Conservation (phyloP, 163 green algal species). For the Volvox carteri region DNA sequence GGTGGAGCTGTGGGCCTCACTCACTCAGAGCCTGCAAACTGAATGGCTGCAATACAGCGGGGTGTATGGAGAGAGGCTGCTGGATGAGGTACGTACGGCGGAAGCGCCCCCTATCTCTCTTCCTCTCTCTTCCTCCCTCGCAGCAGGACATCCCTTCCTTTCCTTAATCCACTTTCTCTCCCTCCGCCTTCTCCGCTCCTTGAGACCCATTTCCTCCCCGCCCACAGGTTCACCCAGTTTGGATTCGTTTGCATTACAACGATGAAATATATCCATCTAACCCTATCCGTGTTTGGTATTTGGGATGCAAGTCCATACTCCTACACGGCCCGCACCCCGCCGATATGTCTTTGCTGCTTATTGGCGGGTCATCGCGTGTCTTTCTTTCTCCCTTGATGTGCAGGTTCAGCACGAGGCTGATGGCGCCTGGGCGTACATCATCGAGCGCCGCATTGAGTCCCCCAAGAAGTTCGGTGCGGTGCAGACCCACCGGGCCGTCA, state of each 20-base stretch:
- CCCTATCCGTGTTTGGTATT: too few relatives aligned
- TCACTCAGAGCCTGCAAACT: conserved; percentile 59
- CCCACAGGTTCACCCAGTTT: too few relatives aligned
- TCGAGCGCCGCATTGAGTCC: conserved; percentile 85
- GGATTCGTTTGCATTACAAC: too few relatives aligned
- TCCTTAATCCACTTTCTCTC: not conserved
- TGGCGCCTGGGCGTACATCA: conserved; percentile 81
- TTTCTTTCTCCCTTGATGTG: too few relatives aligned
- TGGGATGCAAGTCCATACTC: too few relatives aligned
- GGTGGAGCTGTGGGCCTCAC: conserved; percentile 62
- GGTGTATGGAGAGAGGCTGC: conserved; percentile 51
- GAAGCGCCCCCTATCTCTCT: not conserved
- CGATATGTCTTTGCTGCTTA: too few relatives aligned
- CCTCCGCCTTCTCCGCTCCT: not conserved
- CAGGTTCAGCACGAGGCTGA: conserved; percentile 40
- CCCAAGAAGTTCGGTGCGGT: conserved; percentile 84
- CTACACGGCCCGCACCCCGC: too few relatives aligned
- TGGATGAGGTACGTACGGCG: conserved; percentile 57
- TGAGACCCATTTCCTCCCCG: not conserved
- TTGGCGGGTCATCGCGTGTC: too few relatives aligned
- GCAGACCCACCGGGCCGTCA: conserved; percentile 79
- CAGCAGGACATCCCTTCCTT: too few relatives aligned
- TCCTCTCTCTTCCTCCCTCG: not conserved
- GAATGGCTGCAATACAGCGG: conserved; percentile 66
- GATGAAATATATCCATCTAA: too few relatives aligned